A percentile compares a stretch with the other conserved stretches of the same genome.
phyloP scores from a whole-genome alignment of 371 early-diverging fungal species.

The Mucor sp. region DNA sequence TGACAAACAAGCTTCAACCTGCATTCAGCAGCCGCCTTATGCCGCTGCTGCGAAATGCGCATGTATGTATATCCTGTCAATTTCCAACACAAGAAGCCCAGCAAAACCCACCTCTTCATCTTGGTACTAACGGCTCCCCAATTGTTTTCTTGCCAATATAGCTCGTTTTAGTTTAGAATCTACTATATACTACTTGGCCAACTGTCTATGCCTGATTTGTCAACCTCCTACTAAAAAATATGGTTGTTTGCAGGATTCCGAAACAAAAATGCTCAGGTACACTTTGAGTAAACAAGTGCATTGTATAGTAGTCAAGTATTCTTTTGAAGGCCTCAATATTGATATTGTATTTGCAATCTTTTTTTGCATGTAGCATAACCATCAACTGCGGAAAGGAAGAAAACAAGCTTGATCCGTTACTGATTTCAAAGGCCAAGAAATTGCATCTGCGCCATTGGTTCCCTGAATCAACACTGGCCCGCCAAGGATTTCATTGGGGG shows the following conservation, averaged over 20 bases:
- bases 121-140: neutral
- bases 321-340: neutral
- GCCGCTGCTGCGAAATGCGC: neutral
- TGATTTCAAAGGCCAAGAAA: conserved; percentile 1
- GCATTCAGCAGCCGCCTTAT: neutral
- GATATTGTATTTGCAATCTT: neutral
- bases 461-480: neutral
- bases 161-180: neutral
- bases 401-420: neutral
- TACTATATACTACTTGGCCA: neutral
- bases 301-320: neutral
- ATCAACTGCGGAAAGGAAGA: neutral
- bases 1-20: neutral
- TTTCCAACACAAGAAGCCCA: neutral
- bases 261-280: neutral
- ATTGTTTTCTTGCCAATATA: neutral
- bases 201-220: neutral
- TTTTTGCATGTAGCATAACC: neutral
- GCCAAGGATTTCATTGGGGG: neutral
- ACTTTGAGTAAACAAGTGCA: neutral
- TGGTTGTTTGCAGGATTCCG: neutral
- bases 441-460: neutral
- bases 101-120: neutral
- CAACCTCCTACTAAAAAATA: neutral
- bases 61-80: neutral